Base-by-base conservation (phyloP, 176 grass and related monocot genomes). In the Olyra latifolia region DNA sequence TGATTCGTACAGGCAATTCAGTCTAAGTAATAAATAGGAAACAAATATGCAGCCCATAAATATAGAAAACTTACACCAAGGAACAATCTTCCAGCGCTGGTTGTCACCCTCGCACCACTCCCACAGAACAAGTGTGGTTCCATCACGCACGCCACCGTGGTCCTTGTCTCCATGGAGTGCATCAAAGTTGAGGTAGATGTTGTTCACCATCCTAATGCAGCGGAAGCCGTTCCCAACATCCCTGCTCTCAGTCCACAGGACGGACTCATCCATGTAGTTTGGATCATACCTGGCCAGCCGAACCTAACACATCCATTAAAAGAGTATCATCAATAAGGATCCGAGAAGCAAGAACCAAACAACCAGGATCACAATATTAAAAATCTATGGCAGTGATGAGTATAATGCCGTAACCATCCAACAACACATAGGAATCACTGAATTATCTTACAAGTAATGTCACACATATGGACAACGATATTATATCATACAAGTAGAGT, bases 171-270 rank as follows among this genome's bases (percentile, higher is more conserved):
- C 90, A 38, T 92, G 23, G 50, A 92, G 81, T 3, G 85, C 93
- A 58, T 95, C 93, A 25, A 95, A 95, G 71, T 92, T 92, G 17
- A 96, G 39, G 65, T 81, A 87, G 81, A 88, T 95, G 74, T 95
- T 92, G 85, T 95, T 95, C n/a, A 92, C 89, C 93, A 92, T 96
- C 41, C 93, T 89, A 41, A 96, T 92, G 87, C 93, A 90, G 55
- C 93, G 84, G 90, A 75, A 96, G 17, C 87, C 87, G 0, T 81
- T 25, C 13, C 93, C 90, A 0, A 92, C 88, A 0, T 92, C 93
- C 75, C 68, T 90, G 82, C 87, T 92, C 85, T 96, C 93, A 17
- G 90, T 90, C 90, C 93, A 96, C 71, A 96, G 60, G 30, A 96
- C 74, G 0, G 90, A 93, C 71, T 96, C 88, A 19, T 96, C 93